phyloP scores from a whole-genome alignment of 2,329 filamentous ascomycete species.

The Aspergillus sp. region DNA sequence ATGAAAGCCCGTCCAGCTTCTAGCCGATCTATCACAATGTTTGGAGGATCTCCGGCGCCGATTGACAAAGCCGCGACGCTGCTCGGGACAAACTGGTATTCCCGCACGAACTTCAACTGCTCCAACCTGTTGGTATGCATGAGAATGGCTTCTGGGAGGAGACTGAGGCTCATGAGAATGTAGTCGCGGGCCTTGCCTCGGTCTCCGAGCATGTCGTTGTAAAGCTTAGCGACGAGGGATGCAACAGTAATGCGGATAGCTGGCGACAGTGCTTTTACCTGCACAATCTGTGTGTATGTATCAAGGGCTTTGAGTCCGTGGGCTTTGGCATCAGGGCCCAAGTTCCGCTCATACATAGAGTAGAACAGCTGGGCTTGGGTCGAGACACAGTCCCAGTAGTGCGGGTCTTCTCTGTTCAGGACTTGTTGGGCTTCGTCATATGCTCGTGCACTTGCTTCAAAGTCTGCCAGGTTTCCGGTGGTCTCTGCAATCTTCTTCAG shows the following conservation, averaged over 20 bases:
- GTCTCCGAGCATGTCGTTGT: not conserved
- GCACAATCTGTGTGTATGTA: not conserved
- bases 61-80: conserved; percentile 1
- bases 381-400: not conserved
- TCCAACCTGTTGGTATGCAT: conserved; percentile 4
- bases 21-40: not conserved
- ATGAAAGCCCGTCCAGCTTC: conserved; percentile 5
- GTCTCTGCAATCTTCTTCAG: not conserved
- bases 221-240: not conserved
- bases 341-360: not conserved
- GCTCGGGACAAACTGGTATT: conserved; percentile 1
- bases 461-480: not conserved
- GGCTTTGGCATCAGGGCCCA: not conserved
- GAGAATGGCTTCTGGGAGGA: conserved; percentile 3
- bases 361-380: conserved; percentile 1
- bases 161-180: conserved; percentile 1
- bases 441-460: not conserved
- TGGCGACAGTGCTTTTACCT: not conserved
- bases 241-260: not conserved
- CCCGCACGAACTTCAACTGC: conserved; percentile 1
- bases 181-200: conserved; percentile 1
- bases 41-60: conserved; percentile 3
- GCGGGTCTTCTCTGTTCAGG: not conserved
- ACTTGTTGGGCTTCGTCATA: not conserved
- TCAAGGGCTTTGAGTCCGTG: conserved; percentile 1